phyloP scores from a whole-genome alignment of 1,284 basidiomycete genomes.

The Fereydounia khargensis region DNA sequence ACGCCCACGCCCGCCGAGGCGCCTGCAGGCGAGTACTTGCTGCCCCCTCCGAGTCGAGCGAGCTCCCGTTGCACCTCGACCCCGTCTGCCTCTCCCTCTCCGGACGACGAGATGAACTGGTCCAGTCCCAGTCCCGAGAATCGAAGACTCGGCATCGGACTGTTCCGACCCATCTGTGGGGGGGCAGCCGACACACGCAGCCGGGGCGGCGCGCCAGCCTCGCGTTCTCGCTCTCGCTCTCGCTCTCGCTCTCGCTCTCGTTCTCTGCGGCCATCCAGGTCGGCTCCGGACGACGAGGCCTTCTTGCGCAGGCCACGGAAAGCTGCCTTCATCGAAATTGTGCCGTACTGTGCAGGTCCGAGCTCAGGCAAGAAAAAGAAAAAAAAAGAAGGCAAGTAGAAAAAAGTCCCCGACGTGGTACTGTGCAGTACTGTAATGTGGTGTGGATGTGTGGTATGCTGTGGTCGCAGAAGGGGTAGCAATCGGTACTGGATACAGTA shows the following conservation, averaged over 20 bases:
- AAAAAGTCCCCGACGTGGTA: too few species aligned
- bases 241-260: neutral
- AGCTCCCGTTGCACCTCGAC: neutral
- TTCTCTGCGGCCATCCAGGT: neutral
- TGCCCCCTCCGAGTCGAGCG: neutral
- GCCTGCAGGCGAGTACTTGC: too few species aligned
- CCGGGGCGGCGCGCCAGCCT: conserved; percentile 4
- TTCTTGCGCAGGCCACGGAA: conserved; percentile 13
- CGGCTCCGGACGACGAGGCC: conserved; percentile 2
- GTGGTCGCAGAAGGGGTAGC: too few species aligned
- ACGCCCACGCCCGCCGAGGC: too few species aligned
- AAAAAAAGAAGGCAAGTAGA: neutral
- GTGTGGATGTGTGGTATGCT: too few species aligned
- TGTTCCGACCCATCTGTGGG: neutral
- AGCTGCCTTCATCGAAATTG: conserved; percentile 19
- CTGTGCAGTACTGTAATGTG: too few species aligned
- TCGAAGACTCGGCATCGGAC: neutral
- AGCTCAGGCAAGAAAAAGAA: neutral
- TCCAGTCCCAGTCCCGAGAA: conserved; percentile 10
- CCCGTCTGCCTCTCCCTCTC: too few species aligned
- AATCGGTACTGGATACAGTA: too few species aligned
- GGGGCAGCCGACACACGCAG: conserved; percentile 2
- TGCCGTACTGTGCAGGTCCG: conserved; percentile 13
- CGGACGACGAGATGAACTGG: conserved; percentile 6
- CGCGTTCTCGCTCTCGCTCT: conserved; percentile 2